Conservation (phyloP, 148 eudicot species). For the Amaranthus palmeri region DNA sequence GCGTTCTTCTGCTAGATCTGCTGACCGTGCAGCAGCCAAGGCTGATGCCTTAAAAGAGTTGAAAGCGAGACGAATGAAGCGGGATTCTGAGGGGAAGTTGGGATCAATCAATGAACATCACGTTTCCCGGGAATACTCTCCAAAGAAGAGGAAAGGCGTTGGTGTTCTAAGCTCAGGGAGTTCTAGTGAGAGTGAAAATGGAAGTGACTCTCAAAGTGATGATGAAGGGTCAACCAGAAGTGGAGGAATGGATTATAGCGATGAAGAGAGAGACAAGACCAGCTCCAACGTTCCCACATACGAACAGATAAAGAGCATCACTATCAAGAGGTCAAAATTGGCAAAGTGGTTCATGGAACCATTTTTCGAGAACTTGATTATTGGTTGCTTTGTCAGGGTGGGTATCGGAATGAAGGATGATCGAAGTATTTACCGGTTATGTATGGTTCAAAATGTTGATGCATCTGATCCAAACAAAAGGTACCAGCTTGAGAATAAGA, state of each 20-base stretch:
- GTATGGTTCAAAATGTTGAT: slow-evolving; percentile 68
- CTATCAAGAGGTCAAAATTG: slow-evolving; percentile 64
- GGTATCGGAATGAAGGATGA: slow-evolving; percentile 77
- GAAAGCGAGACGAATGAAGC: slow-evolving; percentile 56
- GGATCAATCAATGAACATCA: slow-evolving; percentile 20
- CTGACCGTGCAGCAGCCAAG: slow-evolving; percentile 59
- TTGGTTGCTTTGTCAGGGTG: slow-evolving; percentile 93
- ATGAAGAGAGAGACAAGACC: slow-evolving; percentile 55
- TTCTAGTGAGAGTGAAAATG: slow-evolving; percentile 51
- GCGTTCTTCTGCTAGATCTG: slow-evolving; percentile 60
- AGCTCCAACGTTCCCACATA: slow-evolving; percentile 44
- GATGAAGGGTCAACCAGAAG: slow-evolving; percentile 61
- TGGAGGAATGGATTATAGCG: slow-evolving; percentile 60
- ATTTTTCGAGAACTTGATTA: slow-evolving; percentile 79
- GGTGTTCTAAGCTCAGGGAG: slow-evolving; percentile 38
- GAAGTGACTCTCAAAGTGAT: slow-evolving; percentile 59
- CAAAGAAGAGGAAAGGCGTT: slow-evolving; percentile 36
- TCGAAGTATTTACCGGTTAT: slow-evolving; percentile 64
- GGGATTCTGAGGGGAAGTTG: slow-evolving; percentile 41
- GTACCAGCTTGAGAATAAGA: slow-evolving; percentile 77
- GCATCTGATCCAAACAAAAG: slow-evolving; percentile 60
- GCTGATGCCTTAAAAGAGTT: slow-evolving; percentile 63
- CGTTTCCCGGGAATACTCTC: slow-evolving; percentile 38
- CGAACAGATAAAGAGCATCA: slow-evolving; percentile 57
- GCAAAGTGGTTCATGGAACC: slow-evolving; percentile 98